Evolutionary conservation across 306 rosid genomes (phyloP).

Genomic region (Lagenaria siceraria): DNA sequence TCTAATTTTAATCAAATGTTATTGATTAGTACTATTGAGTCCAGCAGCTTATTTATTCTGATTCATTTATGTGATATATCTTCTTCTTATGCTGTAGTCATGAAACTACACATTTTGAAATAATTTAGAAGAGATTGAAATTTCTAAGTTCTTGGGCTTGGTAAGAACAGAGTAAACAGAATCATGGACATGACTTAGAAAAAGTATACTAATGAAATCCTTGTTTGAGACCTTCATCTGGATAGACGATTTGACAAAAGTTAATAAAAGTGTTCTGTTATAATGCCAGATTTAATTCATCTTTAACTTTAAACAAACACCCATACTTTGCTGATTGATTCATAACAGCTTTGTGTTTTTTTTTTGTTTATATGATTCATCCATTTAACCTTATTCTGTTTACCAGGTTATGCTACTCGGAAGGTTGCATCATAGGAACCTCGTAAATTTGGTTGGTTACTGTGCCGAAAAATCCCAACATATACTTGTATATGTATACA

Average conservation of each 20-base stretch:
- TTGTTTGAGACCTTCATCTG: background rate
- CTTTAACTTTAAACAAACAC: background rate
- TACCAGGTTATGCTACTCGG: constrained; percentile 85
- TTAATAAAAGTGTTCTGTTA: background rate
- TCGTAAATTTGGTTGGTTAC: constrained; percentile 84
- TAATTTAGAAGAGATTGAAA: background rate
- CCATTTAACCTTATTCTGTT: constrained; percentile 5
- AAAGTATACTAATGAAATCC: background rate
- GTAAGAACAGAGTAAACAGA: background rate
- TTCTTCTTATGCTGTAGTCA: background rate
- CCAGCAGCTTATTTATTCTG: background rate
- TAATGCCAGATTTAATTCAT: background rate
- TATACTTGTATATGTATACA: constrained; percentile 83
- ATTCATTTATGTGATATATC: background rate
- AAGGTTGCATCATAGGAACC: constrained; percentile 91
- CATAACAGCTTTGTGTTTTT: constrained; percentile 2
- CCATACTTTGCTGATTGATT: background rate
- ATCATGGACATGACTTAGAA: background rate
- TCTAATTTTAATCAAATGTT: background rate
- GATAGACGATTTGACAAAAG: background rate
- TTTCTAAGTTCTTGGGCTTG: background rate
- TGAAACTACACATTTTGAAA: background rate
- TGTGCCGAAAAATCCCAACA: constrained; percentile 89
- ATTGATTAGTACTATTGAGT: background rate
- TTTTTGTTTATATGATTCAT: background rate